Evolutionary conservation across 306 rosid species (phyloP).

Genomic region (Pterocarpus macrocarpus): DNA sequence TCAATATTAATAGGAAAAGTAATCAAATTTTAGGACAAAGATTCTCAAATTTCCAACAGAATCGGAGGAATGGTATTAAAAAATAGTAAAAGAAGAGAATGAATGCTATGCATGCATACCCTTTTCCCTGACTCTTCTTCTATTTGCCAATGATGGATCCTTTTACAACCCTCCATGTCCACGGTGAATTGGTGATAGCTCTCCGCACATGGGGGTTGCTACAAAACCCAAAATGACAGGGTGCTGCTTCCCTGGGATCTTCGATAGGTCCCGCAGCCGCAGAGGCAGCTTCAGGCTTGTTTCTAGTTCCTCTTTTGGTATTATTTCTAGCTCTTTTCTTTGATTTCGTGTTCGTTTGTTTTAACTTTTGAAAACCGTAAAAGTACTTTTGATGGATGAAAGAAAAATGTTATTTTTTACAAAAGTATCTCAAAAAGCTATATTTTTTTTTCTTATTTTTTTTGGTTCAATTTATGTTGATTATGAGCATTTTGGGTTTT

Average conservation of each 20-base stretch:
- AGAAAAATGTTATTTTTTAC: no score
- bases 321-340: not conserved
- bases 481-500: not conserved
- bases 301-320: conserved; percentile 46
- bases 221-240: conserved; percentile 46
- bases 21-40: conserved; percentile 12
- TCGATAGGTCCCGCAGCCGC: conserved; percentile 32
- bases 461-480: not conserved
- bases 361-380: not conserved
- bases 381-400: no score
- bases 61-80: conserved; percentile 26
- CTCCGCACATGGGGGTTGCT: not conserved
- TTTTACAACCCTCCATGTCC: not conserved
- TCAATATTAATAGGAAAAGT: conserved; percentile 29
- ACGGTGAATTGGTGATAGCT: conserved; percentile 25
- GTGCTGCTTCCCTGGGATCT: conserved; percentile 56
- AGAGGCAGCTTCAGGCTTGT: conserved; percentile 40
- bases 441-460: no score
- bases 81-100: conserved; percentile 18
- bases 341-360: not conserved
- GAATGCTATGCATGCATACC: not conserved
- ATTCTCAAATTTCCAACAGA: not conserved
- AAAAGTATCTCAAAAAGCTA: no score
- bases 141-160: conserved; percentile 22
- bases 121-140: not conserved